A percentile compares a stretch with the other conserved stretches of the same genome.
phyloP scores from a whole-genome alignment of 768 basidiomycete genomes.

The Leccinum rimulosum region DNA sequence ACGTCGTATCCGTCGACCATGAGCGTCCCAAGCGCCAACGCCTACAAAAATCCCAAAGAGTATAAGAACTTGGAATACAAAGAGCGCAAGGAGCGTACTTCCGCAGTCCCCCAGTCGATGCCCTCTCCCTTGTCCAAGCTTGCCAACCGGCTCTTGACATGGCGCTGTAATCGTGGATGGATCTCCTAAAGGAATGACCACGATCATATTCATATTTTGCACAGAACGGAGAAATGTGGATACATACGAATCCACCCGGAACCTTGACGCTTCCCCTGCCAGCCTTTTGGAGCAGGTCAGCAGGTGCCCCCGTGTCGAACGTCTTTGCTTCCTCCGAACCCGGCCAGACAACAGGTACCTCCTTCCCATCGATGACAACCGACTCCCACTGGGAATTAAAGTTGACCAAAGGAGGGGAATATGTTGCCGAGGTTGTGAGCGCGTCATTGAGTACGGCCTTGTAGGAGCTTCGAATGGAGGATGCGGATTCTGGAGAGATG shows the following conservation, averaged over 20 bases:
- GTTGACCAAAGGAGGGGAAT: conserved; percentile 51
- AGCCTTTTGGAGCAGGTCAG: conserved; percentile 49
- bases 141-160: conserved; percentile 73
- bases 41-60: conserved; percentile 39
- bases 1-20: conserved; percentile 82
- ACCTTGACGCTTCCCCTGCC: conserved; percentile 67
- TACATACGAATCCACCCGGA: conserved; percentile 62
- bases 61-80: background rate
- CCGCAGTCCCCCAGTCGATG: conserved; percentile 88
- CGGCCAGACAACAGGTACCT: conserved; percentile 51
- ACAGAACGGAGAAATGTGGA: background rate
- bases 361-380: conserved; percentile 9
- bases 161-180: conserved; percentile 74
- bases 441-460: conserved; percentile 62
- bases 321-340: conserved; percentile 48
- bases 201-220: background rate
- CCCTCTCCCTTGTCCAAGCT: conserved; percentile 67
- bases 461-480: conserved; percentile 52
- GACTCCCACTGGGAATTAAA: conserved; percentile 65
- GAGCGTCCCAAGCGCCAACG: conserved; percentile 84
- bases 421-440: conserved; percentile 48
- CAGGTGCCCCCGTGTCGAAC: conserved; percentile 68
- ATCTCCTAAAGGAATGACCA: conserved; percentile 51
- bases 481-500: conserved; percentile 49
- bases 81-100: conserved; percentile 43